phyloP scores from a whole-genome alignment of 495 filamentous ascomycete species.

The Geoglossum glabrum region DNA sequence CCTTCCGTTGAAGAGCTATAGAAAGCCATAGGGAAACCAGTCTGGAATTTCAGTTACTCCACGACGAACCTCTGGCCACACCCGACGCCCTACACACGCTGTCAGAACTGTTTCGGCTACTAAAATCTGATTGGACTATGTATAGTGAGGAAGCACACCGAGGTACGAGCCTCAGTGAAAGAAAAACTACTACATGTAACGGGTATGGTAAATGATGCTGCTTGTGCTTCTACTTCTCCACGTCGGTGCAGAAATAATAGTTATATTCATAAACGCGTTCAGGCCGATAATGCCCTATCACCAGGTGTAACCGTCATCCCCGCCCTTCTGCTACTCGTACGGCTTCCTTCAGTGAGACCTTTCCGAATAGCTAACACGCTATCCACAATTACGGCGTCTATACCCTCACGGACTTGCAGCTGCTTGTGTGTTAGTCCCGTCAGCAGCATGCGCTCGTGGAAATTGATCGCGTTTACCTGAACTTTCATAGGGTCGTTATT shows the following conservation, averaged over 20 bases:
- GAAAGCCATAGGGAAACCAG: no score
- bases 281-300: neutral
- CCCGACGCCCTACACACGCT: no score
- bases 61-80: no score
- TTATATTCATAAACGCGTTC: neutral
- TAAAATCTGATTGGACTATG: no score
- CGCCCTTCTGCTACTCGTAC: neutral
- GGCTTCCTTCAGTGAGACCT: slow-evolving; percentile 28
- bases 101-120: no score
- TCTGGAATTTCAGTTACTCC: no score
- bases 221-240: neutral
- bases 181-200: neutral
- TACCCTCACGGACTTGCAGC: slow-evolving; percentile 84
- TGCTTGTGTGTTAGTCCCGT: slow-evolving; percentile 14
- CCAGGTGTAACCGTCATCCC: neutral
- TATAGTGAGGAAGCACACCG: neutral
- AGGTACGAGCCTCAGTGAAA: neutral
- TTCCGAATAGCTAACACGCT: slow-evolving; percentile 68
- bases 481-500: slow-evolving; percentile 80
- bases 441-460: neutral
- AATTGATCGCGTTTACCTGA: slow-evolving; percentile 33
- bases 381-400: slow-evolving; percentile 94
- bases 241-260: neutral
- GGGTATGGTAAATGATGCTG: neutral
- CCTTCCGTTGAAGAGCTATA: no score